Evolutionary conservation across 2,329 filamentous ascomycete species (phyloP), one percentile per base, ranked within the genome.

Genomic region (Ceratocystis harringtonii): DNA sequence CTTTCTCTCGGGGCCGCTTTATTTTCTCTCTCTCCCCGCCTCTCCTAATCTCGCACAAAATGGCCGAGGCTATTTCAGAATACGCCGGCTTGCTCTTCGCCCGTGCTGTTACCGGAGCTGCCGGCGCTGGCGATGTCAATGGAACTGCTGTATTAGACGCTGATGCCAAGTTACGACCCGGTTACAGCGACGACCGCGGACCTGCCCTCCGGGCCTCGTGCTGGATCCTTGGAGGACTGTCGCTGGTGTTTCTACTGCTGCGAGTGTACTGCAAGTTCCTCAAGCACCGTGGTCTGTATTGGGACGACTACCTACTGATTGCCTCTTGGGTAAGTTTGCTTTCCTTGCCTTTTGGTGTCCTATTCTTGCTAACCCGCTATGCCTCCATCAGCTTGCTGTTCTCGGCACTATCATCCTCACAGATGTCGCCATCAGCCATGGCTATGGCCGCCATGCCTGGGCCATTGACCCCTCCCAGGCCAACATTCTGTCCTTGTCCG

Each of bases 241-340:
- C 67, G n/a, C 43, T 65, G 0, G 15, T 58, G 2, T 69, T 69
- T 55, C 65, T 76, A 3, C 68, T 69, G 10, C 64, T 76, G 19
- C 70, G 74, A 5, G 63, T 75, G 36, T 76, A 76, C 70, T 76
- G 74, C 71, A 76, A 76, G 62, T 61, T 72, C 32, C 72, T 71
- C 69, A 71, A 73, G 12, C 71, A 71, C 1, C 70, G 72, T 44
- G 74, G 73, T 58, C 44, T 76, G 30, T 76, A 74, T 72, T 74
- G 73, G 71, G 74, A 76, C 65, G 74, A 76, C 68, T 72, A 74
- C 67, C 60, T 74, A 17, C 68, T 76, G 60, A 70, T 75, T n/a
- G 66, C 68, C 8, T 69, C 74, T 10, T 75, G 73, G 68, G 66
- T 67, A 48, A 50, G 66, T 62, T 36, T 43, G 6, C 15, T 12